Conservation (phyloP, 768 basidiomycete genomes). For the Leccinum arenicola region DNA sequence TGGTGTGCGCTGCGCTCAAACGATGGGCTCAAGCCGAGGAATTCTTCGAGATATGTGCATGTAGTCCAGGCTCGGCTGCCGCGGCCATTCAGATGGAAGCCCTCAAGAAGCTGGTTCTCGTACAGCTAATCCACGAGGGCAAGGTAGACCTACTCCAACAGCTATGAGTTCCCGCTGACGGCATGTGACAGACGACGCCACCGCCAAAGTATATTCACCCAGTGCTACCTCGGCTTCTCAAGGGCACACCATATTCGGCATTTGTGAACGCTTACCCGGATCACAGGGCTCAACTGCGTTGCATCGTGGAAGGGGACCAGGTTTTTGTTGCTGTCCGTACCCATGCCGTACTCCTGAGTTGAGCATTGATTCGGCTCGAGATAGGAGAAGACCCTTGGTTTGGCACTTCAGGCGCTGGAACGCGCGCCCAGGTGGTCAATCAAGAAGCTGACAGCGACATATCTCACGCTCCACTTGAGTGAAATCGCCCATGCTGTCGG, state of each 20-base stretch:
- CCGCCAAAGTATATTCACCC: constrained; percentile 76
- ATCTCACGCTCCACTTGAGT: constrained; percentile 68
- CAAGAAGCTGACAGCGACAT: constrained; percentile 78
- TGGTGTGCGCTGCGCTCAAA: constrained; percentile 60
- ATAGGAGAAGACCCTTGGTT: constrained; percentile 72
- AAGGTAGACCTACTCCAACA: constrained; percentile 42
- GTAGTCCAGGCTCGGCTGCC: constrained; percentile 53
- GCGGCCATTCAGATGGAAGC: constrained; percentile 82
- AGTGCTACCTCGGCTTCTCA: constrained; percentile 56
- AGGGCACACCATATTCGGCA: constrained; percentile 59
- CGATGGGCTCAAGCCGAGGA: constrained; percentile 70
- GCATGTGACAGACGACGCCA: constrained; percentile 28
- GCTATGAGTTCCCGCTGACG: neutral
- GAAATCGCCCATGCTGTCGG: constrained; percentile 60
- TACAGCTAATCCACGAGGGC: constrained; percentile 77
- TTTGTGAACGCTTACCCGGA: constrained; percentile 69
- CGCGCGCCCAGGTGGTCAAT: constrained; percentile 77
- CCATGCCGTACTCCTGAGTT: neutral
- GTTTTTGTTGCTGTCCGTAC: constrained; percentile 51
- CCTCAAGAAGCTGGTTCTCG: constrained; percentile 75
- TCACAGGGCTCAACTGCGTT: constrained; percentile 41
- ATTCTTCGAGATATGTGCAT: constrained; percentile 77
- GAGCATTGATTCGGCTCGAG: constrained; percentile 6
- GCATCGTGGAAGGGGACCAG: constrained; percentile 54
- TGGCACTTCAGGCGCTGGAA: constrained; percentile 63